Evolutionary conservation across 148 eudicot genomes (phyloP).

Genomic region (Pharnaceum exiguum): DNA sequence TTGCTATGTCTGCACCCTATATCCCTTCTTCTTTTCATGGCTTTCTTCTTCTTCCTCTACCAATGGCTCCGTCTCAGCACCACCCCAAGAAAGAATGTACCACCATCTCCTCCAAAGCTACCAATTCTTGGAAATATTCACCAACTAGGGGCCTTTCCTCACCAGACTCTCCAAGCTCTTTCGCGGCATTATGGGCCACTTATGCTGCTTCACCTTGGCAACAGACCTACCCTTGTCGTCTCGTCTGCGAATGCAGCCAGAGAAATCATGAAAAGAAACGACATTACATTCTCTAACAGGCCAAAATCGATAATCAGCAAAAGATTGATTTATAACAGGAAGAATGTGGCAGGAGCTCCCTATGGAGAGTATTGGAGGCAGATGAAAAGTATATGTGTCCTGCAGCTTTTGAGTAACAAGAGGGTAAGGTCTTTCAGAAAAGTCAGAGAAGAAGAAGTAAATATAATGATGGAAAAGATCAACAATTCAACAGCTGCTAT

Average conservation of each 20-base stretch:
- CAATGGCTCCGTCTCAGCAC: constrained; percentile 12
- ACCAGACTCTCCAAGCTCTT: constrained; percentile 23
- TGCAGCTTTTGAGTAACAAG: constrained; percentile 40
- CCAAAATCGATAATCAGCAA: constrained; percentile 23
- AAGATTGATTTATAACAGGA: constrained; percentile 26
- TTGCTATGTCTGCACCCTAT: constrained; percentile 3
- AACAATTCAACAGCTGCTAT: constrained; percentile 19
- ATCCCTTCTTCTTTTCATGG: constrained; percentile 5
- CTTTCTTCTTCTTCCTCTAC: constrained; percentile 9
- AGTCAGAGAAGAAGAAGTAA: constrained; percentile 38
- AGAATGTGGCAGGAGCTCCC: constrained; percentile 32
- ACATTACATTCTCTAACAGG: constrained; percentile 32
- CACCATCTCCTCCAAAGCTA: constrained; percentile 39
- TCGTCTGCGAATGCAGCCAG: constrained; percentile 54
- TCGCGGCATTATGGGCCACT: constrained; percentile 30
- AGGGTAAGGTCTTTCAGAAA: constrained; percentile 36
- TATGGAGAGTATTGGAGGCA: constrained; percentile 58
- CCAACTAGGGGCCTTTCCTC: constrained; percentile 25
- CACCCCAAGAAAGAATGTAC: constrained; percentile 11
- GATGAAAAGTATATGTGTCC: constrained; percentile 35
- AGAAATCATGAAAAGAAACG: constrained; percentile 49
- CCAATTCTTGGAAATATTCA: constrained; percentile 42
- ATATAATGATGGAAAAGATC: constrained; percentile 34
- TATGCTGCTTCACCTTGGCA: constrained; percentile 35
- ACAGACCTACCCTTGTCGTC: constrained; percentile 32